Percentiles rank a stretch among this genome's conserved stretches.
phyloP scores from a whole-genome alignment of 306 rosid species.

The Pyrus communis region DNA sequence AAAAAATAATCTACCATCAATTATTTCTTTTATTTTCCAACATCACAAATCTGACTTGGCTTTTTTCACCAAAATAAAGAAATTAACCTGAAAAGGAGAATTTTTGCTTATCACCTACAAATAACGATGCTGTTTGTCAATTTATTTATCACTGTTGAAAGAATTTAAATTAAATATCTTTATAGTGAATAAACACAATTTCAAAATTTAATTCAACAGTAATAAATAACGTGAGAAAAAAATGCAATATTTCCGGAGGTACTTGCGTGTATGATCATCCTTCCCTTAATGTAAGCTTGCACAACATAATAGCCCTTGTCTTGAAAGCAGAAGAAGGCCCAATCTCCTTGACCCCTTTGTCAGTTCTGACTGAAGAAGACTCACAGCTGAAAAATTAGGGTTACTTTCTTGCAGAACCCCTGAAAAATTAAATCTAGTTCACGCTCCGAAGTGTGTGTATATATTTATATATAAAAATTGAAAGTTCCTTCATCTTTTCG shows the following conservation, averaged over 20 bases:
- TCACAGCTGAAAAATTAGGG: conserved; percentile 7
- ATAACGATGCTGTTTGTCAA: no score
- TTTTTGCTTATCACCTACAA: no score
- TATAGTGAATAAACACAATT: no score
- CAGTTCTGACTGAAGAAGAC: conserved; percentile 1
- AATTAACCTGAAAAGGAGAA: no score
- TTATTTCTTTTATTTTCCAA: no score
- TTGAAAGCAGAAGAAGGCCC: neutral
- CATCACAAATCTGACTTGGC: neutral
- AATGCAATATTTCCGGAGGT: neutral
- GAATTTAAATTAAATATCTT: no score
- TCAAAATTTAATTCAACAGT: no score
- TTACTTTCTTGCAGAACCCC: conserved; percentile 15
- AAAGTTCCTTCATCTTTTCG: neutral
- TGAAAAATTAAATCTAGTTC: neutral
- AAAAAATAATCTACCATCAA: no score
- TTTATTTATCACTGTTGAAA: no score
- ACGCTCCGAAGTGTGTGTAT: neutral
- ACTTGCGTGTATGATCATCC: neutral
- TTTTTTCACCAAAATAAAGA: neutral
- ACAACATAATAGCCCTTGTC: neutral
- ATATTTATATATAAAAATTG: neutral
- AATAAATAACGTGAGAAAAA: no score
- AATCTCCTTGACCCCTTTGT: neutral
- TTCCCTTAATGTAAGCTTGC: neutral